Percentiles rank a stretch among this genome's conserved stretches.
Conservation (phyloP, 495 filamentous ascomycete genomes). For the Podospora fimiseda region DNA sequence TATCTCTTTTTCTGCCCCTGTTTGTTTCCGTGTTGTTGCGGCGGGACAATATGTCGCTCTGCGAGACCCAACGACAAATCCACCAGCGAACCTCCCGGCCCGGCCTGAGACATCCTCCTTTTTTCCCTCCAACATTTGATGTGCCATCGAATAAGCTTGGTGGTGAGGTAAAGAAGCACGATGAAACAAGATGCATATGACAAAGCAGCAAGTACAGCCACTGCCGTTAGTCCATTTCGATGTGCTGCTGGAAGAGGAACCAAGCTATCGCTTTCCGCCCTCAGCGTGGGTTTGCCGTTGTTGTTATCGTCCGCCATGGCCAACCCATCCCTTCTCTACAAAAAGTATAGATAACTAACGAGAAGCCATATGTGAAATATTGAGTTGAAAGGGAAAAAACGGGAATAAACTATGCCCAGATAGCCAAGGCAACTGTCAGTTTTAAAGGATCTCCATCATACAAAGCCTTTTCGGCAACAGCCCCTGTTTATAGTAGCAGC, state of each 20-base stretch:
- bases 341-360: too few species aligned
- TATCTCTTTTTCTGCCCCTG: conserved; percentile 12
- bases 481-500: background rate
- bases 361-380: too few species aligned
- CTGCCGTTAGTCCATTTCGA: conserved; percentile 41
- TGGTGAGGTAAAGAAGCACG: conserved; percentile 48
- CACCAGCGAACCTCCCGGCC: background rate
- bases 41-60: conserved; percentile 13
- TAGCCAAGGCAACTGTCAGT: too few species aligned
- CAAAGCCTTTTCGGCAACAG: background rate
- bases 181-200: conserved; percentile 46
- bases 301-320: conserved; percentile 2
- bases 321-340: too few species aligned
- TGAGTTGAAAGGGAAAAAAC: too few species aligned
- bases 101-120: background rate
- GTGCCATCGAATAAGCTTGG: conserved; percentile 48
- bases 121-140: conserved; percentile 12
- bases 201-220: conserved; percentile 46
- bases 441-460: background rate
- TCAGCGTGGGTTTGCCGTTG: background rate
- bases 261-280: conserved; percentile 14
- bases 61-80: conserved; percentile 20
- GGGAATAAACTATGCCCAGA: too few species aligned
- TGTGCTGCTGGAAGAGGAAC: conserved; percentile 41
- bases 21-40: background rate